A percentile compares a stretch with the other conserved stretches of the same genome.
Evolutionary conservation across 1,284 basidiomycete species (phyloP).

Genomic region (Crocinoboletus sp.): DNA sequence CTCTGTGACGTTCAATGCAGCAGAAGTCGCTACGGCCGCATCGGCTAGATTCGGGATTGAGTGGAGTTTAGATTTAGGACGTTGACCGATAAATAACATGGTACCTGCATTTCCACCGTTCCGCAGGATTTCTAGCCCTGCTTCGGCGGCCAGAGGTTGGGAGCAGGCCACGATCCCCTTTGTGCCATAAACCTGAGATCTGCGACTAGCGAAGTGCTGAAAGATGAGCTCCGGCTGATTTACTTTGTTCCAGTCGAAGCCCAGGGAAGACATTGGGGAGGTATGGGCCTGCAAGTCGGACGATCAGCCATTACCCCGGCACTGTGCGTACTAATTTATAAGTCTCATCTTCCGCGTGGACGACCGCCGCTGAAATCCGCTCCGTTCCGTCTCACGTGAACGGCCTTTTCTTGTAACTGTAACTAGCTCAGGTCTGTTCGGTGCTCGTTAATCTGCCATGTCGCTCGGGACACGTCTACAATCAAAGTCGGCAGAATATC

Average conservation of each 20-base stretch:
- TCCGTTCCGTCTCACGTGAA: slow-evolving; percentile 14
- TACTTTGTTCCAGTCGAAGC: slow-evolving; percentile 66
- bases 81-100: not conserved
- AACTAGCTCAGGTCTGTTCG: too few relatives aligned
- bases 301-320: not conserved
- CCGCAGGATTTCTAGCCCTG: slow-evolving; percentile 84
- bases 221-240: slow-evolving; percentile 56
- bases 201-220: slow-evolving; percentile 61
- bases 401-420: not conserved
- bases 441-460: slow-evolving; percentile 28
- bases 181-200: slow-evolving; percentile 77
- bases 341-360: slow-evolving; percentile 4
- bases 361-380: slow-evolving; percentile 1
- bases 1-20: slow-evolving; percentile 86
- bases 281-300: slow-evolving; percentile 4
- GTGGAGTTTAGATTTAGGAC: not conserved
- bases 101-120: slow-evolving; percentile 90
- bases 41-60: slow-evolving; percentile 42
- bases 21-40: slow-evolving; percentile 77
- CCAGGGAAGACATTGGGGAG: slow-evolving; percentile 37
- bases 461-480: slow-evolving; percentile 58
- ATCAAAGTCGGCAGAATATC: slow-evolving; percentile 64
- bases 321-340: slow-evolving; percentile 3
- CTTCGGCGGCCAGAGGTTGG: slow-evolving; percentile 86
- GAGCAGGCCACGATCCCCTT: slow-evolving; percentile 89